These are phyloP conservation scores for Populus pruinosa DNA, from an alignment of 345 rosid genomes.

Conservation along the genomic window DNA sequence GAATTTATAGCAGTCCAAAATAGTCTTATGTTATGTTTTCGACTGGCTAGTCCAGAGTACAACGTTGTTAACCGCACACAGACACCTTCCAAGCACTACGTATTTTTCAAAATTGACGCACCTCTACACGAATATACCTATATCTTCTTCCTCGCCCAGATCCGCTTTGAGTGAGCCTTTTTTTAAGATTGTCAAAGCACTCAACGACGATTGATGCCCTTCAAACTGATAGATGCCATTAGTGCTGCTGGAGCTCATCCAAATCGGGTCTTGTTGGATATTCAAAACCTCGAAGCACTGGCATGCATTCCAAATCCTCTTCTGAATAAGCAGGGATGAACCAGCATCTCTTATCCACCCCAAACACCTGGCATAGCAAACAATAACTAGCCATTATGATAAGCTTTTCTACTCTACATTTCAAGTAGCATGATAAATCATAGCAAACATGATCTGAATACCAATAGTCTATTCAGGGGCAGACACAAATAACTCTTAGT, in stretches of 20 bases:
- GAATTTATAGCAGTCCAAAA: background rate
- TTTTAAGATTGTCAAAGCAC: background rate
- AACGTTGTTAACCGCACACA: background rate
- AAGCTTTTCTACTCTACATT: background rate
- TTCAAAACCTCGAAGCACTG: conserved; percentile 51
- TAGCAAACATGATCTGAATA: background rate
- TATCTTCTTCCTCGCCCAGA: background rate
- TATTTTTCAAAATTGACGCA: background rate
- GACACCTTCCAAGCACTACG: background rate
- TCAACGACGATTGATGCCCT: background rate
- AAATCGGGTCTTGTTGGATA: conserved; percentile 49
- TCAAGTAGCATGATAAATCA: background rate
- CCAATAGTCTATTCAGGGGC: background rate
- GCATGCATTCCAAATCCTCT: conserved; percentile 50
- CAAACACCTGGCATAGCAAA: conserved; percentile 50
- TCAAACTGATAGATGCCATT: background rate
- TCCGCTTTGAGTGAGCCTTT: background rate
- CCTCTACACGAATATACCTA: background rate
- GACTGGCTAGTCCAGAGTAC: background rate
- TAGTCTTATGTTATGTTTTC: background rate
- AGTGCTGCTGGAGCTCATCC: conserved; percentile 25
- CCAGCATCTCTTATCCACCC: conserved; percentile 62
- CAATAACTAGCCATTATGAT: background rate
- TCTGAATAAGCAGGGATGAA: conserved; percentile 60
- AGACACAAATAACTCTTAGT: background rate